Conservation (phyloP, 768 basidiomycete genomes). For the Termitomyces sp. region DNA sequence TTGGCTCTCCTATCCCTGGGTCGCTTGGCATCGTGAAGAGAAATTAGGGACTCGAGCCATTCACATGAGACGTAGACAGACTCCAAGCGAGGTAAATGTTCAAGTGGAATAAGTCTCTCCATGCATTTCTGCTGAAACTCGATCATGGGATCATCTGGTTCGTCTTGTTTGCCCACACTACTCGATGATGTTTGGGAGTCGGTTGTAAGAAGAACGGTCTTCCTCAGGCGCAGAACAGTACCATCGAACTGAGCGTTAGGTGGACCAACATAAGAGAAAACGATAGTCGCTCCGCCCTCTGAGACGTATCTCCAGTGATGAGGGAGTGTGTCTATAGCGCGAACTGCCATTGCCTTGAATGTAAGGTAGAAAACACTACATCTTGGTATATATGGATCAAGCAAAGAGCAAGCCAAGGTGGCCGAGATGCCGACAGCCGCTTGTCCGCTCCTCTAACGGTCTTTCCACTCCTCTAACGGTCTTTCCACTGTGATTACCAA, state of each 20-base stretch:
- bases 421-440: not conserved
- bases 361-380: too few relatives aligned
- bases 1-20: slow-evolving; percentile 53
- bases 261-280: slow-evolving; percentile 78
- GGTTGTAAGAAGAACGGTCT: slow-evolving; percentile 33
- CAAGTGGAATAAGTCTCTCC: slow-evolving; percentile 57
- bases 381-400: too few relatives aligned
- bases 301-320: slow-evolving; percentile 81
- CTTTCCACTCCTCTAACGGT: too few relatives aligned
- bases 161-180: slow-evolving; percentile 18
- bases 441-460: too few relatives aligned
- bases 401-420: not conserved
- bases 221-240: slow-evolving; percentile 77
- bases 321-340: slow-evolving; percentile 35
- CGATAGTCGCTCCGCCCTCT: slow-evolving; percentile 91
- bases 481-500: too few relatives aligned
- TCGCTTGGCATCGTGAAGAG: slow-evolving; percentile 45
- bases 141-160: slow-evolving; percentile 38
- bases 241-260: slow-evolving; percentile 49
- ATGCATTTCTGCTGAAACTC: slow-evolving; percentile 68
- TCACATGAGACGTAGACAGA: slow-evolving; percentile 42
- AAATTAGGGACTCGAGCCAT: slow-evolving; percentile 63
- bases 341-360: slow-evolving; percentile 21
- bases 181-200: not conserved
- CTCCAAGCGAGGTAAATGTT: slow-evolving; percentile 58